Base-by-base conservation (phyloP, 2,329 filamentous ascomycete genomes). In the Ophiostoma fasciatum region DNA sequence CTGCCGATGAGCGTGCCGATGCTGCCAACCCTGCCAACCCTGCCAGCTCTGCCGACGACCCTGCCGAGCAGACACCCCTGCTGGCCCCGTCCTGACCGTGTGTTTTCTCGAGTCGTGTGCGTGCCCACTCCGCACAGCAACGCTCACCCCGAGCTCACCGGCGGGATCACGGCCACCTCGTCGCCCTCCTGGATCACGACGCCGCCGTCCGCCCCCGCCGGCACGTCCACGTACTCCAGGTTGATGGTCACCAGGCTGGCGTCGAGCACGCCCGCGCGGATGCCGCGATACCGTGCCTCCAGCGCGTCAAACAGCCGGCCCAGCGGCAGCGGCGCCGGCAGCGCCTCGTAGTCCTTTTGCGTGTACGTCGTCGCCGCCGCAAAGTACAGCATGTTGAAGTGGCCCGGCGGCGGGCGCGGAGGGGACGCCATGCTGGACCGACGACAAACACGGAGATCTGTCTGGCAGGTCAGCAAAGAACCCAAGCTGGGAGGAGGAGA, bases 151-250 rank as follows among this genome's bases (percentile, higher is more conserved):
- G 83, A 85, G 62, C 83, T 92, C 45, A 92, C 84, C 9, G 84
- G 83, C 23, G 84, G 83, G 39, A 92, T 88, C 25, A 92, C 79
- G 28, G 80, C 84, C 37, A 92, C 82, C 59, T 92, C 84, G 51
- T 92, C 83, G 20, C 78, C 81, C 43, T 73, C 72, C 35, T 73
- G 58, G 39, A 92, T 79, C 38, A 71, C 52, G 19, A 63, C 46
- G 9, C 8, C 33, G 13, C 58, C 59, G 31, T 56, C 56, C 11
- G 63, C 62, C 7, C 51, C 50, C 5, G 64, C 61, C 10, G 68
- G 62, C 10, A 83, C 48, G 51, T 90, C 80, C 50, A 88, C 74
- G 58, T 92, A 92, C 40, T 82, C 70, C 36, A 88, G 59, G 46
- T 92, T 90, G 51, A 92, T 61, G 18, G 82, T 88, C 43, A 92